Evolutionary conservation across 2,329 filamentous ascomycete species (phyloP).

Genomic region (Alternaria tenuissima): DNA sequence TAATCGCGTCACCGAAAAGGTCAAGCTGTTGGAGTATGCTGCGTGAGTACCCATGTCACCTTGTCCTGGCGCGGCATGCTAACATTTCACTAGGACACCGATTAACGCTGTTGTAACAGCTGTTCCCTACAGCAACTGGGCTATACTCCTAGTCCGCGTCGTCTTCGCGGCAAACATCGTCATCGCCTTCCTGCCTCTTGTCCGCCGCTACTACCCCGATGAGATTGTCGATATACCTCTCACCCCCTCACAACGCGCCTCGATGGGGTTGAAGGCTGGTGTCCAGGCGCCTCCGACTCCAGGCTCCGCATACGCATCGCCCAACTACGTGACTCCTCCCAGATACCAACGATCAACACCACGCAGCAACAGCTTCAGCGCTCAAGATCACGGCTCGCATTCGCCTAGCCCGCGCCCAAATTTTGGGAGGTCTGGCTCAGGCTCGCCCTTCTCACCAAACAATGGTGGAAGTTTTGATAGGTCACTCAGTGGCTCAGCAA

Average conservation of each 20-base stretch:
- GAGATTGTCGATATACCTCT: slow-evolving; percentile 88
- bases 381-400: slow-evolving; percentile 54
- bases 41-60: slow-evolving; percentile 24
- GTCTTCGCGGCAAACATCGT: slow-evolving; percentile 69
- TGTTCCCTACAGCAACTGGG: slow-evolving; percentile 49
- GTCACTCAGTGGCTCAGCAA: slow-evolving; percentile 61
- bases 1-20: slow-evolving; percentile 26
- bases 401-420: slow-evolving; percentile 63
- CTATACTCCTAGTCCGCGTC: slow-evolving; percentile 61
- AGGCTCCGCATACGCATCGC: slow-evolving; percentile 58
- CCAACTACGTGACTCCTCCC: slow-evolving; percentile 82
- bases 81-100: slow-evolving; percentile 42
- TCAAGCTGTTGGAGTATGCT: slow-evolving; percentile 31
- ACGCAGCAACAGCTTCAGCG: slow-evolving; percentile 65
- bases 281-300: slow-evolving; percentile 67
- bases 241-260: slow-evolving; percentile 83
- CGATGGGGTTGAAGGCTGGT: slow-evolving; percentile 80
- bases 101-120: slow-evolving; percentile 48
- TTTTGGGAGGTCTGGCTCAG: slow-evolving; percentile 36
- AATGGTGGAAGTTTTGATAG: slow-evolving; percentile 69
- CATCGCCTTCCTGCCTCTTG: slow-evolving; percentile 74
- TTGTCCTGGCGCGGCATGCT: slow-evolving; percentile 10
- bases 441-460: slow-evolving; percentile 61
- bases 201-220: slow-evolving; percentile 68
- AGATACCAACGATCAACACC: slow-evolving; percentile 82